Base-by-base conservation (phyloP, 306 rosid species). In the Quercus variabilis region DNA sequence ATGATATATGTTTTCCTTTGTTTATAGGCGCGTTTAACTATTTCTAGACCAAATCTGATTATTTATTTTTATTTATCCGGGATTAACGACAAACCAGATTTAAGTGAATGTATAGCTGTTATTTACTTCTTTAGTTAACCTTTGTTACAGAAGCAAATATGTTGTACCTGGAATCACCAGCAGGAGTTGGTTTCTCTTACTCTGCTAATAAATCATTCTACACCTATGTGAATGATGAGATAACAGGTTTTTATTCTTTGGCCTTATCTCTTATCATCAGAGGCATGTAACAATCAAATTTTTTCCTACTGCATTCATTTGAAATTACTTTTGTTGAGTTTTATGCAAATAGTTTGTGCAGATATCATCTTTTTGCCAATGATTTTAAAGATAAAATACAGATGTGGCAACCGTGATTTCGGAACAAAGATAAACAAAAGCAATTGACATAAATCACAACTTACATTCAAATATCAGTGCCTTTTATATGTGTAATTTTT, bases 111-210 rank as follows among this genome's bases (percentile, higher is more conserved):
- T 46, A 11, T 46, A 46, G 54, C 54, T 12, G 25, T 60, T 31
- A 35, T 67, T 74, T 20, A 74, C 1, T 4, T 18, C 18, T 15
- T 59, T 54, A 69, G 51, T 17, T 25, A 1, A 59, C 17, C 4
- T 38, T 11, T 63, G 58, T 31, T 74, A 46, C 83, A 85, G 87
- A 72, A 56, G 87, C 89, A 58, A 88, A 88, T 25, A 69, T 88
- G 18, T 38, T 87, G 76, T 85, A 87, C 57, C 58, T 87, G 11
- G 91, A 87, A 3, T 85, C 91, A 15, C 91, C 87, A 3, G 87
- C 84, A 2, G 86, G 91, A 28, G 89, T 83, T 52, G 88, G 91
- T 5, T 87, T 87, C 74, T 87, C 91, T 54, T 82, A 77, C 49
- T 83, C 91, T 38, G 23, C 76, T 14, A 72, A 84, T 7, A 1